A percentile compares a stretch with the other conserved stretches of the same genome.
Conservation (phyloP, 2,329 filamentous ascomycete genomes). For the Trichoderma sp. region DNA sequence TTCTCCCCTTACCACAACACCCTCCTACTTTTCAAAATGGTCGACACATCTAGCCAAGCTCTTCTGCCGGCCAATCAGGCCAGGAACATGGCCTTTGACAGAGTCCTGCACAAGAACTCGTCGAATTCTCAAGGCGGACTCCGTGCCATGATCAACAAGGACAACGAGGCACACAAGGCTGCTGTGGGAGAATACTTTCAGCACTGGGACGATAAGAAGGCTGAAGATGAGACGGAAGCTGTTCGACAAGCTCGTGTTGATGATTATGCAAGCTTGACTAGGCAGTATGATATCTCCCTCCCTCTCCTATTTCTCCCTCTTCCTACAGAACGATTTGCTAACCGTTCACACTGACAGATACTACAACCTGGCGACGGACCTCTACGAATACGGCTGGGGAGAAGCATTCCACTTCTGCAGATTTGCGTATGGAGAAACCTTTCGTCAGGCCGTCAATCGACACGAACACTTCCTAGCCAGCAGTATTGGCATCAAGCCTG, state of each 20-base stretch:
- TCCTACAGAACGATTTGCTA: background rate
- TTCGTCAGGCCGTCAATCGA: conserved; percentile 87
- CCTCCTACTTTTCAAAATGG: background rate
- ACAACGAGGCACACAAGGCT: conserved; percentile 69
- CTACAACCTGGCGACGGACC: conserved; percentile 94
- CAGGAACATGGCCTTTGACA: conserved; percentile 84
- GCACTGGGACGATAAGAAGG: conserved; percentile 88
- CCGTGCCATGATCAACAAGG: conserved; percentile 78
- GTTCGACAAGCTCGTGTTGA: conserved; percentile 51
- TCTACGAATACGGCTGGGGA: conserved; percentile 97
- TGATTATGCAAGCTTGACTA: conserved; percentile 21
- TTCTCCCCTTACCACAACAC: background rate
- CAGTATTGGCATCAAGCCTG: conserved; percentile 80
- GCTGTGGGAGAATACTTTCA: conserved; percentile 93
- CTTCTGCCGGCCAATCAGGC: conserved; percentile 77
- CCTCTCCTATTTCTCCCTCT: background rate
- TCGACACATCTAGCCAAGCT: conserved; percentile 33
- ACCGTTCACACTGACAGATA: conserved; percentile 58
- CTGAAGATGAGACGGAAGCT: conserved; percentile 70
- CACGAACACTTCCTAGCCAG: conserved; percentile 98
- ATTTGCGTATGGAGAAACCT: conserved; percentile 82
- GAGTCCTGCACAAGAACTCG: conserved; percentile 72
- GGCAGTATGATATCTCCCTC: conserved; percentile 15
- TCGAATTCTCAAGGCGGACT: conserved; percentile 69
- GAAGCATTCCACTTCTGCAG: conserved; percentile 98